Percentiles rank a stretch among this genome's conserved stretches.
phyloP scores from a whole-genome alignment of 2,329 filamentous ascomycete genomes.

The Alternaria arborescens region DNA sequence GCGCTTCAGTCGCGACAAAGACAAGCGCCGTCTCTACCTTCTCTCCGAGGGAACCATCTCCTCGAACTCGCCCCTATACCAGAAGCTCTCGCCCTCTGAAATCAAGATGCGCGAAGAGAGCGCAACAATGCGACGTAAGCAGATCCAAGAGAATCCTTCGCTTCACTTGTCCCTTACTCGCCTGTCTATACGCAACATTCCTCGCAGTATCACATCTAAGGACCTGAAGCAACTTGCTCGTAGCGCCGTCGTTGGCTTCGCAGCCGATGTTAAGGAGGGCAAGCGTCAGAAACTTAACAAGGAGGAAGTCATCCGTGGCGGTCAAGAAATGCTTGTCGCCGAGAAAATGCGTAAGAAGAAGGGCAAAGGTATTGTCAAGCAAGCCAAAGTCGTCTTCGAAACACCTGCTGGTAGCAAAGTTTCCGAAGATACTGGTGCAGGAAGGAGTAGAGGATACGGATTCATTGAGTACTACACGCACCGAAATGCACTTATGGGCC shows the following conservation, averaged over 20 bases:
- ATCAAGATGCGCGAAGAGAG: conserved; percentile 89
- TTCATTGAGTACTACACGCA: conserved; percentile 98
- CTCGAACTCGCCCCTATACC: conserved; percentile 77
- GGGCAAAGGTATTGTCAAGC: conserved; percentile 86
- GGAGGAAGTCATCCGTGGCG: conserved; percentile 84
- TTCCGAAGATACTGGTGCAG: conserved; percentile 76
- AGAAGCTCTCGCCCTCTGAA: conserved; percentile 78
- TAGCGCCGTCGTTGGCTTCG: conserved; percentile 93
- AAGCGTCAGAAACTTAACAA: conserved; percentile 81
- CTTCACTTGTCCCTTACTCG: conserved; percentile 89
- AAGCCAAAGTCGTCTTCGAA: conserved; percentile 96
- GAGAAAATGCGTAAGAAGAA: conserved; percentile 82
- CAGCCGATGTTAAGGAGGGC: conserved; percentile 83
- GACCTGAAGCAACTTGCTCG: conserved; percentile 90
- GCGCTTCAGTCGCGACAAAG: conserved; percentile 76
- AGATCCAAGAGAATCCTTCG: conserved; percentile 90
- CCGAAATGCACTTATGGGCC: conserved; percentile 90
- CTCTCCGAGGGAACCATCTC: conserved; percentile 86
- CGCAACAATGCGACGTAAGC: conserved; percentile 82
- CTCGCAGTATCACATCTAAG: conserved; percentile 82
- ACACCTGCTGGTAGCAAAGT: conserved; percentile 85
- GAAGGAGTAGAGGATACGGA: conserved; percentile 89
- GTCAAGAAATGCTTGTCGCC: conserved; percentile 79
- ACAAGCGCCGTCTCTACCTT: conserved; percentile 90
- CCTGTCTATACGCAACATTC: conserved; percentile 90